phyloP scores from a whole-genome alignment of 75 land plant species.

The Chamaecyparis obtusa region DNA sequence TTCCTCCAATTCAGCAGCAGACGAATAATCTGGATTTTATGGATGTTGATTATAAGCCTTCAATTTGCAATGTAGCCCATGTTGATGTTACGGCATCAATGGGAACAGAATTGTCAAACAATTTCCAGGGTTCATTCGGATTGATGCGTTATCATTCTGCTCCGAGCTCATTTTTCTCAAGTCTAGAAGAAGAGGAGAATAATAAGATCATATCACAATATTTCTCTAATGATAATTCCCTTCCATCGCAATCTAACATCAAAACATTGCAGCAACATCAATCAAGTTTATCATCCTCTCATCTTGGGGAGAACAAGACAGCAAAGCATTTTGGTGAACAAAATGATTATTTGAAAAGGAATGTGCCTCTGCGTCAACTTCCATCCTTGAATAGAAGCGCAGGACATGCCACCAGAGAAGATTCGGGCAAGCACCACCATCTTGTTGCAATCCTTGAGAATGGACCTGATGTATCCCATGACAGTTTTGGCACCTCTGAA shows the following conservation, averaged over 20 bases:
- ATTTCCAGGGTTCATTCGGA: conserved; percentile 8
- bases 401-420: conserved; percentile 10
- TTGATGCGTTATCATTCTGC: conserved; percentile 57
- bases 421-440: conserved; percentile 7
- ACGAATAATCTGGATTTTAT: conserved; percentile 11
- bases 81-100: neutral
- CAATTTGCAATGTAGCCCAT: conserved; percentile 7
- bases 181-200: conserved; percentile 26
- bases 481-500: conserved; percentile 5
- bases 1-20: conserved; percentile 5
- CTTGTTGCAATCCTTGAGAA: conserved; percentile 16
- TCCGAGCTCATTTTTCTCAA: conserved; percentile 36
- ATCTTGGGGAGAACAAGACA: conserved; percentile 4
- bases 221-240: neutral
- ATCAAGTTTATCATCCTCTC: neutral
- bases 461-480: conserved; percentile 12
- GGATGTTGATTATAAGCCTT: conserved; percentile 12
- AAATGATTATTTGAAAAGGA: conserved; percentile 7
- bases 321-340: conserved; percentile 7
- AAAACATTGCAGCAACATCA: conserved; percentile 12
- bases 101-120: conserved; percentile 3
- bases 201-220: conserved; percentile 11
- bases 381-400: conserved; percentile 5
- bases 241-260: neutral
- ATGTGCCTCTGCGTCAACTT: neutral